These are phyloP conservation scores for Myxozyma lipomycoides DNA, from an alignment of 805 yeast genomes.

Conservation along the genomic window DNA sequence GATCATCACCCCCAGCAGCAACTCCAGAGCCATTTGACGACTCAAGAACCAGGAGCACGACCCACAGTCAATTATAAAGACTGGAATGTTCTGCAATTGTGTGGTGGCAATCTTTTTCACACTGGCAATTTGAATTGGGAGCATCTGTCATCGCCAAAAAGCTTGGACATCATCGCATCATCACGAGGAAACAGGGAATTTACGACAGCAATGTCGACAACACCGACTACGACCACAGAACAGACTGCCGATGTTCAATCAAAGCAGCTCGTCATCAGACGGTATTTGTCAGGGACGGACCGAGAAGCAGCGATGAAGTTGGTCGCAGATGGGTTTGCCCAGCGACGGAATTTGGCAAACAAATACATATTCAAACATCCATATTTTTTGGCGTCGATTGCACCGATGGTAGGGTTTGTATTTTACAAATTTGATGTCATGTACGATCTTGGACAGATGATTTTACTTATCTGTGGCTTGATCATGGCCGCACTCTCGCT, in stretches of 20 bases:
- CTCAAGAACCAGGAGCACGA: too few relatives aligned
- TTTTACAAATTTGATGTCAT: slow-evolving; percentile 8
- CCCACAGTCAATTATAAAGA: too few relatives aligned
- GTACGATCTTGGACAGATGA: slow-evolving; percentile 17
- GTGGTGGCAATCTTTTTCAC: too few relatives aligned
- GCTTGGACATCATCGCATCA: too few relatives aligned
- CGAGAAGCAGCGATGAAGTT: slow-evolving; percentile 9
- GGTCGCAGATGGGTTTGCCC: slow-evolving; percentile 17
- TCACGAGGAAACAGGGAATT: too few relatives aligned
- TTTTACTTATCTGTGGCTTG: slow-evolving; percentile 18
- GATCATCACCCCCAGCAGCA: too few relatives aligned
- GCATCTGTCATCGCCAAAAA: too few relatives aligned
- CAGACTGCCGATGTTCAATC: background rate
- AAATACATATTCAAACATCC: slow-evolving; percentile 18
- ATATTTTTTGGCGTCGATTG: slow-evolving; percentile 11
- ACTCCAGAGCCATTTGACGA: too few relatives aligned
- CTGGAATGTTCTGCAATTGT: too few relatives aligned
- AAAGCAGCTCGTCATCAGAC: slow-evolving; percentile 13
- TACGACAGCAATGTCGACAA: background rate
- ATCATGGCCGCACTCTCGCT: slow-evolving; percentile 25
- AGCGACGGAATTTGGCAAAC: slow-evolving; percentile 24
- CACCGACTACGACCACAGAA: background rate
- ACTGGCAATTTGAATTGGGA: too few relatives aligned
- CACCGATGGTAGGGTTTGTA: slow-evolving; percentile 18
- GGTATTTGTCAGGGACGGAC: slow-evolving; percentile 11